Evolutionary conservation across 108 stramenopile genomes (phyloP).

Genomic region (Discostella pseudostelligera): DNA sequence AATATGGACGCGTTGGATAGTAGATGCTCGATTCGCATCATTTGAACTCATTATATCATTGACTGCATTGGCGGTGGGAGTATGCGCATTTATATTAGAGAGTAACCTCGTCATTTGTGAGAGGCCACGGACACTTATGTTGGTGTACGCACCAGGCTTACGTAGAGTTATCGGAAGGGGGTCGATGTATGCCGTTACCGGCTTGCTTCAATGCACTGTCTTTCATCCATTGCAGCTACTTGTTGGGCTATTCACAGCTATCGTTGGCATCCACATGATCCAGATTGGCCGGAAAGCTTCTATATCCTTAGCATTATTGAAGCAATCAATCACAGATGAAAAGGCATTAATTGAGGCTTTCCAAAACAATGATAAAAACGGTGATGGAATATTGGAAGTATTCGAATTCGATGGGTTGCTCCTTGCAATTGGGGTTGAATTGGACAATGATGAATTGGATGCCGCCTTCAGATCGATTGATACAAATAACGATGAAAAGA

Average conservation of each 20-base stretch:
- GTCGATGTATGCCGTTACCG: slow-evolving; percentile 13
- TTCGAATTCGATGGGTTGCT: slow-evolving; percentile 54
- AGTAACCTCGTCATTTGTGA: slow-evolving; percentile 14
- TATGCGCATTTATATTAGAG: slow-evolving; percentile 25
- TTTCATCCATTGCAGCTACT: slow-evolving; percentile 16
- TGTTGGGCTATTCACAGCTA: slow-evolving; percentile 19
- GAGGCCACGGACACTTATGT: background rate
- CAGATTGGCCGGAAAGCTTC: slow-evolving; percentile 12
- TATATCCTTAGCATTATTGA: slow-evolving; percentile 16
- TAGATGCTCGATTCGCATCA: slow-evolving; percentile 15
- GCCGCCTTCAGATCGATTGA: slow-evolving; percentile 50
- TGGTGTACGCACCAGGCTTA: slow-evolving; percentile 1
- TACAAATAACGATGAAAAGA: slow-evolving; percentile 53
- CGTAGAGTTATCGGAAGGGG: slow-evolving; percentile 21
- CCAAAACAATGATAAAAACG: slow-evolving; percentile 40
- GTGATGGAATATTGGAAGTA: slow-evolving; percentile 45
- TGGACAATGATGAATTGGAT: slow-evolving; percentile 58
- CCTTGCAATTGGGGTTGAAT: slow-evolving; percentile 41
- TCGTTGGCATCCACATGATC: slow-evolving; percentile 20
- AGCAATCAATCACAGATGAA: slow-evolving; percentile 48
- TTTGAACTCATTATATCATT: slow-evolving; percentile 11
- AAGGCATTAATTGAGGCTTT: slow-evolving; percentile 44
- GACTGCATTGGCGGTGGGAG: slow-evolving; percentile 7
- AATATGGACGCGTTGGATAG: slow-evolving; percentile 6
- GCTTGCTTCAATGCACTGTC: slow-evolving; percentile 18